These are phyloP conservation scores for Lepidium didymum DNA, from an alignment of 345 rosid species.

Conservation along the genomic window DNA sequence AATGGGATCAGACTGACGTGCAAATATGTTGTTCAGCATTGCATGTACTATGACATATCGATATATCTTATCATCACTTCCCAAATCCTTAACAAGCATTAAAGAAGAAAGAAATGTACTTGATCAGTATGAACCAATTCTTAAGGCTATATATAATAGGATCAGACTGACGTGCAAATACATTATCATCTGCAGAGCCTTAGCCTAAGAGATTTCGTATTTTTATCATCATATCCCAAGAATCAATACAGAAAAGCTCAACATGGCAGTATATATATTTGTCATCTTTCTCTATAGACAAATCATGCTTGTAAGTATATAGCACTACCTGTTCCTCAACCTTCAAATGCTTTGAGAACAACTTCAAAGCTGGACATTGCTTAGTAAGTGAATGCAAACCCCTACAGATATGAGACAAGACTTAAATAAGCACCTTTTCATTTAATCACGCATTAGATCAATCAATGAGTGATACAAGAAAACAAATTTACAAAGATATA, in stretches of 20 bases:
- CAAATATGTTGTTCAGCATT: constrained; percentile 47
- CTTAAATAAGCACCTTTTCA: background rate
- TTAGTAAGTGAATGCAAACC: constrained; percentile 55
- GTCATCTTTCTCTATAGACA: background rate
- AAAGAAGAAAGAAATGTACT: background rate
- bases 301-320: background rate
- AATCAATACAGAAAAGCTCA: background rate
- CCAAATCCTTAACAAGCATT: constrained; percentile 9
- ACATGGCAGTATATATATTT: background rate
- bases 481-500: background rate
- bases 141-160: background rate
- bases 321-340: constrained; percentile 76
- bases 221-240: constrained; percentile 34
- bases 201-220: constrained; percentile 22
- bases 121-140: background rate
- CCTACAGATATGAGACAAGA: constrained; percentile 30
- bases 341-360: constrained; percentile 88
- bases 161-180: constrained; percentile 62
- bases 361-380: constrained; percentile 65
- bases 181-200: constrained; percentile 27
- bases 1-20: constrained; percentile 63
- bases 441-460: background rate
- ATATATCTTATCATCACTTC: constrained; percentile 40
- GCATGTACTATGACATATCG: constrained; percentile 29
- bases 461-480: background rate